Evolutionary conservation across 2,329 filamentous ascomycete species (phyloP).

Genomic region (Xylaria hypoxylon): DNA sequence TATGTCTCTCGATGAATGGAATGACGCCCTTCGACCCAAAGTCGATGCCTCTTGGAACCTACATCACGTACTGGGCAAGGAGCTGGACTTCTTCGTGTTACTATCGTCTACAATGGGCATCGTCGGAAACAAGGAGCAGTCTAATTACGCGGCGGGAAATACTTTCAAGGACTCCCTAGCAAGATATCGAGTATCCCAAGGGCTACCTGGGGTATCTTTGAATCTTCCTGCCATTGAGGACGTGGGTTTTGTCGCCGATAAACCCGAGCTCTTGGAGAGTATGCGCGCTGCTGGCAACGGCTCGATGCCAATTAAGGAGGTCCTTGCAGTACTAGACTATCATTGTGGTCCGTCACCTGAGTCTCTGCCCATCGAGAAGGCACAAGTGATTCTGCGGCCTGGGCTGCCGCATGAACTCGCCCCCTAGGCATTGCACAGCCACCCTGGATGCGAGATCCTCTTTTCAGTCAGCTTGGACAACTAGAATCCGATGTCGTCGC

Average conservation of each 20-base stretch:
- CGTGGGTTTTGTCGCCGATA: slow-evolving; percentile 43
- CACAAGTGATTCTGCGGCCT: slow-evolving; percentile 46
- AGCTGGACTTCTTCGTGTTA: slow-evolving; percentile 42
- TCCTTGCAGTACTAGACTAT: slow-evolving; percentile 44
- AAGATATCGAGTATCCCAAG: slow-evolving; percentile 38
- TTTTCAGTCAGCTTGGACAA: slow-evolving; percentile 43
- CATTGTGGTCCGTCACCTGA: slow-evolving; percentile 38
- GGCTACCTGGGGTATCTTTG: slow-evolving; percentile 41
- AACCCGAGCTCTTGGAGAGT: slow-evolving; percentile 40
- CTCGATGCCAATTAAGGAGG: slow-evolving; percentile 31
- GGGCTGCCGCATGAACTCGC: slow-evolving; percentile 44
- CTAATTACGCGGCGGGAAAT: slow-evolving; percentile 44
- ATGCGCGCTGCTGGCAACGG: slow-evolving; percentile 35
- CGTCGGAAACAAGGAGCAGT: slow-evolving; percentile 42
- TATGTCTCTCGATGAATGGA: slow-evolving; percentile 56
- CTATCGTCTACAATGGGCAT: slow-evolving; percentile 44
- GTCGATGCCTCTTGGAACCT: slow-evolving; percentile 59
- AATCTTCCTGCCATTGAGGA: slow-evolving; percentile 41
- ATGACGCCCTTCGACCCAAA: slow-evolving; percentile 54
- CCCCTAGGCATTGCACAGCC: slow-evolving; percentile 42
- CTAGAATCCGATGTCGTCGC: slow-evolving; percentile 10
- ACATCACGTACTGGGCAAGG: slow-evolving; percentile 44
- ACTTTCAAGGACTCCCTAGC: slow-evolving; percentile 44
- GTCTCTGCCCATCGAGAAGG: slow-evolving; percentile 7
- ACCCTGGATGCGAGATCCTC: slow-evolving; percentile 43